Evolutionary conservation across 2,329 filamentous ascomycete genomes (phyloP).

Genomic region (Scedosporium aurantiacum): DNA sequence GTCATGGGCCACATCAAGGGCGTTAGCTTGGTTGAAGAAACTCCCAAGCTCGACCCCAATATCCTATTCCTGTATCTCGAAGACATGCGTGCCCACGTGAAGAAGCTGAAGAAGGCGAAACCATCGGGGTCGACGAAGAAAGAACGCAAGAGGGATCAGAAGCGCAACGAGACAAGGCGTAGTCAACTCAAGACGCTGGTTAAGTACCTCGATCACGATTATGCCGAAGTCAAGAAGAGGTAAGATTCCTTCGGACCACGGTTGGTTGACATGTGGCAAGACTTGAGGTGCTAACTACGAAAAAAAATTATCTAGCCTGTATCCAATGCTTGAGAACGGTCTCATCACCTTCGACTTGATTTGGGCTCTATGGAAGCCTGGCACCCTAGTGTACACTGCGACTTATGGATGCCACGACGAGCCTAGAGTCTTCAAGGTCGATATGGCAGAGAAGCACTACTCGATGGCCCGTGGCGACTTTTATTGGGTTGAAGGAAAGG

Average conservation of each 20-base stretch:
- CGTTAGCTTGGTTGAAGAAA: conserved; percentile 70
- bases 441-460: conserved; percentile 59
- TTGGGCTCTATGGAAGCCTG: conserved; percentile 84
- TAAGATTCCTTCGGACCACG: conserved; percentile 10
- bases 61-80: conserved; percentile 67
- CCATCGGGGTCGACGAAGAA: conserved; percentile 32
- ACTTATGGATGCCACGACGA: conserved; percentile 70
- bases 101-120: conserved; percentile 51
- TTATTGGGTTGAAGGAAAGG: conserved; percentile 63
- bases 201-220: conserved; percentile 73
- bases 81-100: conserved; percentile 55
- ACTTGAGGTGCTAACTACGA: neutral
- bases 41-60: conserved; percentile 61
- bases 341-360: conserved; percentile 81
- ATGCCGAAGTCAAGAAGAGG: conserved; percentile 61
- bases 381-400: conserved; percentile 64
- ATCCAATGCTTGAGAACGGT: conserved; percentile 69
- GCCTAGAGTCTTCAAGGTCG: conserved; percentile 72
- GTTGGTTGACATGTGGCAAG: neutral
- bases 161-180: conserved; percentile 45
- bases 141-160: conserved; percentile 50
- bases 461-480: conserved; percentile 62
- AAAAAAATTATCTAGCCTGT: conserved; percentile 39
- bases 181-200: conserved; percentile 61
- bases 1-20: conserved; percentile 29